Evolutionary conservation across 164 flowering plant species (phyloP), one percentile per base, ranked within the genome.

Genomic region (Liquidambar formosana): DNA sequence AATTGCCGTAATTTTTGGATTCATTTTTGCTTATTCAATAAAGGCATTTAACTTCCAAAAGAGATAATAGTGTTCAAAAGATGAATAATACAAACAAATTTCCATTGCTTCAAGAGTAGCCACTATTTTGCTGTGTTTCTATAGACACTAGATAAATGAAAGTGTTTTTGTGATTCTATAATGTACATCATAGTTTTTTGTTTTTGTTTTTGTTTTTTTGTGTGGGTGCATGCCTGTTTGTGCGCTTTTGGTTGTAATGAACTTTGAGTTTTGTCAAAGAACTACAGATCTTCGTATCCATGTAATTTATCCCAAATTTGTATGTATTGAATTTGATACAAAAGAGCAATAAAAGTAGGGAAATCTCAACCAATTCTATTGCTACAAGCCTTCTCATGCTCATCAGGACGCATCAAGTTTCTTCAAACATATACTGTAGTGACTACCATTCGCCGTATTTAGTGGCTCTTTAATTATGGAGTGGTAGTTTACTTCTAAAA

Each of bases 21-120:
- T 80, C 78, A 75, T 61, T 26, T 84, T 82, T 69, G 85, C 80
- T 48, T 76, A 47, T 18, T 74, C 82, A 12, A 84, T 82, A 59
- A 84, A 63, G 71, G 63, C 67, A 10, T 80, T 82, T 48, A 80
- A 82, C 73, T 79, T 83, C 79, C 80, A 81, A 43, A 74, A 54
- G 49, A 78, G 81, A 63, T 82, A 47, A 71, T 5, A 47, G 44
- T 4, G 2, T 22, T 12, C 60, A 23, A 57, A 6, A 13, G 28
- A 57, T 4, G 22, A 60, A 38, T 56, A 23, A 33, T 33, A 6
- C 41, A 33, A 2, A 6, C 4, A 33, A 33, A 6, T 33, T 33
- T 33, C 6, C 41, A 33, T 33, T 33, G 6, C 41, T 33, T 33
- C 41, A 33, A 33, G 41, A 33, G 4, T 33, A 33, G 41, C 6